Conservation (phyloP, 305 asterid species). For the Plantago lanceolata region DNA sequence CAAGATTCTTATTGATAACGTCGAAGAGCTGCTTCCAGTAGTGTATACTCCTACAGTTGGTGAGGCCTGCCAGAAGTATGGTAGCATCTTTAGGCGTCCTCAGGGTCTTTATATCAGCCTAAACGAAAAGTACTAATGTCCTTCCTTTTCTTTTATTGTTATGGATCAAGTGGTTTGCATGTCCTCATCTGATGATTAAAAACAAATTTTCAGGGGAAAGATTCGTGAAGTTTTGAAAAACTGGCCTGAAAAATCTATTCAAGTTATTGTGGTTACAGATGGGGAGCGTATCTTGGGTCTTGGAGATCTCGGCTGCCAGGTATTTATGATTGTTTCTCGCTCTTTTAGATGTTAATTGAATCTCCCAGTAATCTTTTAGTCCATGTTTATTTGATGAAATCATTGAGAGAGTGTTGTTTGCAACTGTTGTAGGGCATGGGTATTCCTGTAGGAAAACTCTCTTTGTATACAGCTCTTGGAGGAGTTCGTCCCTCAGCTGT, state of each 20-base stretch:
- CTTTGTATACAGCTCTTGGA: slow-evolving; percentile 95
- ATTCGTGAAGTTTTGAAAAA: slow-evolving; percentile 81
- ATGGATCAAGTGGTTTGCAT: not conserved
- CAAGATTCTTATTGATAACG: slow-evolving; percentile 83
- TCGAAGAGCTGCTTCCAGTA: slow-evolving; percentile 85
- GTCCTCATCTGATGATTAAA: not conserved
- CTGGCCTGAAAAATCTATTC: slow-evolving; percentile 87
- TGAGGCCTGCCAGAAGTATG: slow-evolving; percentile 97
- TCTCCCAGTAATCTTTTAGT: not conserved
- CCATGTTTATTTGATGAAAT: no score
- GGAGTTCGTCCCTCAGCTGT: slow-evolving; percentile 97
- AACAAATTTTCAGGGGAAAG: slow-evolving; percentile 52
- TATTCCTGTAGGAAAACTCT: slow-evolving; percentile 93
- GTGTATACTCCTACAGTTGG: slow-evolving; percentile 95
- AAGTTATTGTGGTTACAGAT: slow-evolving; percentile 93
- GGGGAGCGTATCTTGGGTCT: slow-evolving; percentile 98
- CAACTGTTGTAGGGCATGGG: slow-evolving; percentile 82
- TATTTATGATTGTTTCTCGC: slow-evolving; percentile 22
- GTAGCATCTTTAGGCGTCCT: slow-evolving; percentile 85
- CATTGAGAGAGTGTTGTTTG: slow-evolving; percentile 22
- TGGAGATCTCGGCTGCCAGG: slow-evolving; percentile 99
- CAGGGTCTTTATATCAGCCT: slow-evolving; percentile 93
- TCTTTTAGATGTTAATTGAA: not conserved
- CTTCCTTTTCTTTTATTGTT: slow-evolving; percentile 6
- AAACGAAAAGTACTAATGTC: slow-evolving; percentile 53